A percentile compares a stretch with the other conserved stretches of the same genome.
phyloP scores from a whole-genome alignment of 169 alveolate species.

The Plasmodium sp. region DNA sequence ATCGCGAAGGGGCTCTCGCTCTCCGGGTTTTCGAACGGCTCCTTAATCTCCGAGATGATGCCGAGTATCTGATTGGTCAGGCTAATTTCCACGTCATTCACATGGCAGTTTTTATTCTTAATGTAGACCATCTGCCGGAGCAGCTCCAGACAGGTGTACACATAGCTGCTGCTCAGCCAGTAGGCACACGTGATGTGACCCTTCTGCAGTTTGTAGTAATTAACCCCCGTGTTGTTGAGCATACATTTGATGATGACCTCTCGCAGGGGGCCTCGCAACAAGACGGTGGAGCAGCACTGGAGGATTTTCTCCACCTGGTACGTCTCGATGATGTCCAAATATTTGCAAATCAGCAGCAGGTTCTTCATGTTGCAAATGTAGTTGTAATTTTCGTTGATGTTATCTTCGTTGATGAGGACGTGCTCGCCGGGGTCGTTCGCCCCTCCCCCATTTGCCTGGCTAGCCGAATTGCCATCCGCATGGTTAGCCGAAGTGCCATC shows the following conservation, averaged over 20 bases:
- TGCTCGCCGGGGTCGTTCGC: background rate
- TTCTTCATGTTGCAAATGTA: slow-evolving; percentile 68
- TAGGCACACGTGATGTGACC: slow-evolving; percentile 71
- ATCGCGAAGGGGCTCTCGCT: slow-evolving; percentile 3
- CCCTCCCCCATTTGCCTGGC: background rate
- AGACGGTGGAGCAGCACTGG: slow-evolving; percentile 36
- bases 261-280: slow-evolving; percentile 51
- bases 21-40: slow-evolving; percentile 59
- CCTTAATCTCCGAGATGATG: slow-evolving; percentile 66
- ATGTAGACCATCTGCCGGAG: slow-evolving; percentile 67
- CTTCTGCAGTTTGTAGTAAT: slow-evolving; percentile 63
- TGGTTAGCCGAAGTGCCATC: background rate
- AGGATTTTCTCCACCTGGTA: slow-evolving; percentile 63
- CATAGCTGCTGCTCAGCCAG: slow-evolving; percentile 64
- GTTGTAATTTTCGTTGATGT: slow-evolving; percentile 60
- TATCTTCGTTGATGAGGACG: slow-evolving; percentile 58
- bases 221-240: slow-evolving; percentile 61
- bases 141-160: slow-evolving; percentile 53
- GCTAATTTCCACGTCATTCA: slow-evolving; percentile 35
- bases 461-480: background rate
- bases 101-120: slow-evolving; percentile 12
- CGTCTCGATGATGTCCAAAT: slow-evolving; percentile 56
- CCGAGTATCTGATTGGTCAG: slow-evolving; percentile 42
- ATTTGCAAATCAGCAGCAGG: slow-evolving; percentile 44
- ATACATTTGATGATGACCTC: slow-evolving; percentile 68